Conservation (phyloP, 2,329 filamentous ascomycete species). For the Fulvia fulva region DNA sequence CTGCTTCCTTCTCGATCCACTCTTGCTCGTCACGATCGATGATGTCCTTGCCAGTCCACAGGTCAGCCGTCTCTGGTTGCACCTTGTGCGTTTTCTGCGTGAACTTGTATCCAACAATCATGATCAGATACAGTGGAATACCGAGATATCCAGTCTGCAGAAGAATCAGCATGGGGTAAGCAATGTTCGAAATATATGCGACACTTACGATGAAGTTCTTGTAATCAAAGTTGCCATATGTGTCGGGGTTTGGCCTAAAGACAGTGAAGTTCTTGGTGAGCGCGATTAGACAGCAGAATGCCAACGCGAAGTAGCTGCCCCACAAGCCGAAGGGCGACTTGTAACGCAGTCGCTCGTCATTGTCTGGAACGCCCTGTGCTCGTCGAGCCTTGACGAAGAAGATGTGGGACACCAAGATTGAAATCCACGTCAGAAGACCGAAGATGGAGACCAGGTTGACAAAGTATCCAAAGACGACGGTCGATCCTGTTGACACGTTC, state of each 20-base stretch:
- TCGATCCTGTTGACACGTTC: slow-evolving; percentile 42
- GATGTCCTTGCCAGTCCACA: slow-evolving; percentile 55
- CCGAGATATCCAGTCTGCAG: slow-evolving; percentile 59
- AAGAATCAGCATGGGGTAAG: slow-evolving; percentile 3
- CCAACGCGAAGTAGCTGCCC: slow-evolving; percentile 65
- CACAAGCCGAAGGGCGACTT: slow-evolving; percentile 65
- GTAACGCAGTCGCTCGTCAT: slow-evolving; percentile 45
- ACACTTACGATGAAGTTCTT: slow-evolving; percentile 61
- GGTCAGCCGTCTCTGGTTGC: slow-evolving; percentile 52
- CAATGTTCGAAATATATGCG: neutral
- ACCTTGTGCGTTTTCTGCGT: slow-evolving; percentile 56
- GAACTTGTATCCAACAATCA: slow-evolving; percentile 62
- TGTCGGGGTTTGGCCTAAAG: slow-evolving; percentile 51
- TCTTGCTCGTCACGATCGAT: slow-evolving; percentile 55
- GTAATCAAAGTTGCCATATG: slow-evolving; percentile 61
- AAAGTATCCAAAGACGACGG: slow-evolving; percentile 46
- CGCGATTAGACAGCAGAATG: slow-evolving; percentile 68
- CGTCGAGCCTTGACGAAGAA: slow-evolving; percentile 45
- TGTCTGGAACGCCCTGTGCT: slow-evolving; percentile 44
- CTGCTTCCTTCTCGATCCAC: slow-evolving; percentile 30
- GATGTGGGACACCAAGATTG: slow-evolving; percentile 48
- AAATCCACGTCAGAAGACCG: slow-evolving; percentile 47
- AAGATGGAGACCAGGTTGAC: slow-evolving; percentile 41
- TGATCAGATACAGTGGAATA: slow-evolving; percentile 67
- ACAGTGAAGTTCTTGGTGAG: slow-evolving; percentile 79